Evolutionary conservation across 2,329 filamentous ascomycete genomes (phyloP), one percentile per base, ranked within the genome.

Genomic region (Penicillium janthinellum): DNA sequence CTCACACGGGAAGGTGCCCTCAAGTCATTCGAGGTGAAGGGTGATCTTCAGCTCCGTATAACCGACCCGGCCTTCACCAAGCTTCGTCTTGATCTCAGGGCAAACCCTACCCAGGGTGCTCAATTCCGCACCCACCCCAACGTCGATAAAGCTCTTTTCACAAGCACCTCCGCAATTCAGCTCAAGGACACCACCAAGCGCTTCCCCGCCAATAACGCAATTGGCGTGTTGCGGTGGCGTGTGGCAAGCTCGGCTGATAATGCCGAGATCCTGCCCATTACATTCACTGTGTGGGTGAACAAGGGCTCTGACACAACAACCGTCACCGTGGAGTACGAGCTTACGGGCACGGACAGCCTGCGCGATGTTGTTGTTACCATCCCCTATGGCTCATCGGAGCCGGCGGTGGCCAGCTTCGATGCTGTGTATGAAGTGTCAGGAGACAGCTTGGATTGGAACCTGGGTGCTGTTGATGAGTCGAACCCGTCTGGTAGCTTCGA

Each of bases 241-340:
- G 75, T 79, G 48, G 90, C 91, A 22, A 87, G 88, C 15, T 90
- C 92, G 51, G 92, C 85, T 2, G 92, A 96, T 67, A 91, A 96
- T 68, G 79, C 89, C 38, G 88, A 87, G 63, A 87, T 93, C 56
- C 88, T 96, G 39, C 95, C 95, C 7, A 95, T 99, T 71, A 95
- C 90, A 39, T 98, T 99, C 77, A 97, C 92, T 2, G 94, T 97
- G 39, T 99, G 95, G 95, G 91, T 96, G 61, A 97, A 96, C 78
- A 92, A 93, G 77, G 90, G 91, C 50, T 85, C 87, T 22, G 86
- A 89, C 49, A 92, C 89, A 70, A 96, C 89, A 77, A 96, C 90
- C 65, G 87, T 99, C 72, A 99, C 94, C 1, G 86, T 98, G 37
- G 95, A 98, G 78, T 99, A 98, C 75, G 95, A 99, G 77, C 85